Evolutionary conservation across 768 basidiomycete genomes (phyloP).

Genomic region (Auricularia sp.): DNA sequence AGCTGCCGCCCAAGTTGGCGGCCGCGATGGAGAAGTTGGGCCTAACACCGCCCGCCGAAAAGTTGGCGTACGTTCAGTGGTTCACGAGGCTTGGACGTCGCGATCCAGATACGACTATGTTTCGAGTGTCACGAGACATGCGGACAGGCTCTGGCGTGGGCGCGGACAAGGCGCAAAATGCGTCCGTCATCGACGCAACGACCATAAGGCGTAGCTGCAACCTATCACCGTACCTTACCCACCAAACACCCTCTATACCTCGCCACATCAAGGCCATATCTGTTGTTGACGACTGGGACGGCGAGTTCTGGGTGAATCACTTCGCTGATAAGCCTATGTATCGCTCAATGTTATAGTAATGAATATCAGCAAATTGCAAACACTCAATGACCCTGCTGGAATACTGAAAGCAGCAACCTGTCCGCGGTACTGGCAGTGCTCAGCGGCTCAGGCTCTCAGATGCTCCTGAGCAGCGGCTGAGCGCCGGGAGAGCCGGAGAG

Average conservation of each 20-base stretch:
- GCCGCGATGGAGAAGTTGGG: neutral
- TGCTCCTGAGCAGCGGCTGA: too few species aligned
- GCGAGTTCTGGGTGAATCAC: neutral
- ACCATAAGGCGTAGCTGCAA: neutral
- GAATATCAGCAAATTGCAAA: neutral
- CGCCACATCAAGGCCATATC: neutral
- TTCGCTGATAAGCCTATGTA: neutral
- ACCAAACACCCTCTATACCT: neutral
- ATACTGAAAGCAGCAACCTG: too few species aligned
- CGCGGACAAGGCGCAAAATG: neutral
- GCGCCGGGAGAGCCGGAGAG: too few species aligned
- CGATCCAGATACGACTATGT: neutral
- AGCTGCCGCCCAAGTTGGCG: neutral
- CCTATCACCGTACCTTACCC: neutral
- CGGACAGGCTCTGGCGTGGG: neutral
- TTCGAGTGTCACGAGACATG: neutral
- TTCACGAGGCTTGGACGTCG: neutral
- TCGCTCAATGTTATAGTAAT: neutral
- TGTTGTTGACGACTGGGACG: neutral
- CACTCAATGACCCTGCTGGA: too few species aligned
- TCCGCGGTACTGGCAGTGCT: too few species aligned
- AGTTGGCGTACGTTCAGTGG: neutral
- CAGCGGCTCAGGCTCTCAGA: too few species aligned
- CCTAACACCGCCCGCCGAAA: neutral
- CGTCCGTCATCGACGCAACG: neutral